Evolutionary conservation across 495 filamentous ascomycete genomes (phyloP).

Genomic region (Podospora pseudocomata): DNA sequence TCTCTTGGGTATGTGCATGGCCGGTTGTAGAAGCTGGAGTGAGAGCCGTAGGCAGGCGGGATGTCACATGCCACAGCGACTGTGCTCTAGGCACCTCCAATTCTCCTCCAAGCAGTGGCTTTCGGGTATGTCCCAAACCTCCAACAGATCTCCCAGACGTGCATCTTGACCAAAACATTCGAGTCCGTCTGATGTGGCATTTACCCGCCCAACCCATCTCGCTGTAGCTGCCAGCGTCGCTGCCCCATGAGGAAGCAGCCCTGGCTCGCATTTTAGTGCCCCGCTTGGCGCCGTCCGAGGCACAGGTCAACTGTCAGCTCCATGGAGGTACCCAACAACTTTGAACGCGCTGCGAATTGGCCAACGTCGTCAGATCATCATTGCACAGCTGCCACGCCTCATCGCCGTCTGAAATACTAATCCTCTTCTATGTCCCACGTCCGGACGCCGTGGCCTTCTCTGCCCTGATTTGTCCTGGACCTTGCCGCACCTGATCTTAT

Average conservation of each 20-base stretch:
- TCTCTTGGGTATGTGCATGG: too few relatives aligned
- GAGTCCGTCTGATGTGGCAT: neutral
- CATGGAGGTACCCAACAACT: constrained; percentile 5
- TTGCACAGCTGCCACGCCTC: neutral
- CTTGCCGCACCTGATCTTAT: neutral
- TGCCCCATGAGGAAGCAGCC: constrained; percentile 19
- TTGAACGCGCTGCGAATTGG: constrained; percentile 6
- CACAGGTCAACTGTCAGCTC: constrained; percentile 16
- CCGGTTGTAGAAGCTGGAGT: too few relatives aligned
- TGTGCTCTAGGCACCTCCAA: neutral
- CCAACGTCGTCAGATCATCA: constrained; percentile 1
- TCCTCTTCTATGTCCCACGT: neutral
- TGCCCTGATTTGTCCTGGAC: neutral
- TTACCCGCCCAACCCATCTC: neutral
- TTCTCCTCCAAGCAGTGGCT: neutral
- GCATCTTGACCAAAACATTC: neutral
- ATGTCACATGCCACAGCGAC: neutral
- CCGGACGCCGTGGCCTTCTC: neutral
- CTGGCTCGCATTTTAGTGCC: neutral
- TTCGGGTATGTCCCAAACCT: neutral
- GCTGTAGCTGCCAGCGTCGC: neutral
- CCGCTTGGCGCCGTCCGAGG: constrained; percentile 13
- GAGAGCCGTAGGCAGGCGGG: neutral
- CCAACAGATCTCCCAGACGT: neutral
- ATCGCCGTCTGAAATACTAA: neutral